Conservation (phyloP, 352 stramenopile genomes). For the Phytophthora uliginosa region DNA sequence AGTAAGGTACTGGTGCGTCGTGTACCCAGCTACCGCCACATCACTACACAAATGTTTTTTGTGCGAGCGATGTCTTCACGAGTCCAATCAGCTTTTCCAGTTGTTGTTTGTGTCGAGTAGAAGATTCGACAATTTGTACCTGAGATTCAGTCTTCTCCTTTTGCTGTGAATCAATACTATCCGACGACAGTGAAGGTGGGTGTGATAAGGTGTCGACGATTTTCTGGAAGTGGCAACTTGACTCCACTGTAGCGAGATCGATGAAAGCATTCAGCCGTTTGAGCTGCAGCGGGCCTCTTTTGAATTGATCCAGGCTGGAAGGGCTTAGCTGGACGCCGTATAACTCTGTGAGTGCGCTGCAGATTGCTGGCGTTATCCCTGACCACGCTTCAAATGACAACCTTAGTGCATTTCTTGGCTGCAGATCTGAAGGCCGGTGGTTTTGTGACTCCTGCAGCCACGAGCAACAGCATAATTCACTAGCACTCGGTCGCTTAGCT, state of each 20-base stretch:
- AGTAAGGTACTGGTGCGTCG: too few relatives aligned
- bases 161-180: slow-evolving; percentile 3
- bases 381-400: slow-evolving; percentile 23
- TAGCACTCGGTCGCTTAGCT: slow-evolving; percentile 44
- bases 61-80: slow-evolving; percentile 46
- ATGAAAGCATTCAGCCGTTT: slow-evolving; percentile 29
- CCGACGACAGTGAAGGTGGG: neutral
- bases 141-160: neutral
- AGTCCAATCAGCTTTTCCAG: slow-evolving; percentile 66
- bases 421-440: neutral
- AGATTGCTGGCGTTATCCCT: slow-evolving; percentile 11
- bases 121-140: slow-evolving; percentile 1
- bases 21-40: too few relatives aligned
- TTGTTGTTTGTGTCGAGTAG: slow-evolving; percentile 51
- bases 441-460: slow-evolving; percentile 39
- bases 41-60: neutral
- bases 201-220: neutral
- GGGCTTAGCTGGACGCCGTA: slow-evolving; percentile 20
- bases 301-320: neutral
- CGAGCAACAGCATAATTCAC: slow-evolving; percentile 42
- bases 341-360: slow-evolving; percentile 21
- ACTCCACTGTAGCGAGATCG: slow-evolving; percentile 11
- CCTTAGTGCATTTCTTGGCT: neutral
- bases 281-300: neutral
- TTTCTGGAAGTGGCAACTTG: slow-evolving; percentile 11